Evolutionary conservation across 2,329 filamentous ascomycete genomes (phyloP).

Genomic region (Penicillium sp.): DNA sequence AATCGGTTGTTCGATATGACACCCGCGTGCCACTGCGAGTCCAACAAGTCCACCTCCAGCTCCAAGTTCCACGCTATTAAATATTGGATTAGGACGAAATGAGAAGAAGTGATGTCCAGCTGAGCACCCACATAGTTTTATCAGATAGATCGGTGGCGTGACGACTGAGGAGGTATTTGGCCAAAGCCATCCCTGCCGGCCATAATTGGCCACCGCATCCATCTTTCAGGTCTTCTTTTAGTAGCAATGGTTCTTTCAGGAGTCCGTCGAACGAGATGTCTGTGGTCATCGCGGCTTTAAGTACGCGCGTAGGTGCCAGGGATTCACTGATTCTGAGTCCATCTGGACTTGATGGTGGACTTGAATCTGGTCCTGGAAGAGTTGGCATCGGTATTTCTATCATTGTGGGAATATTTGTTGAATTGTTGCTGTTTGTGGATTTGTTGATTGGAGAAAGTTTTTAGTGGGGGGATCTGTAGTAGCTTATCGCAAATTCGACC

Average conservation of each 20-base stretch:
- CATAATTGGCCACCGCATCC: constrained; percentile 93
- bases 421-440: neutral
- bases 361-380: neutral
- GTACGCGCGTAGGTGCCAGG: constrained; percentile 53
- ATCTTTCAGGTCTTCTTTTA: constrained; percentile 80
- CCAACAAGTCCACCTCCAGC: constrained; percentile 86
- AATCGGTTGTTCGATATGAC: constrained; percentile 55
- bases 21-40: constrained; percentile 58
- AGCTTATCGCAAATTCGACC: constrained; percentile 6
- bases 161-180: constrained; percentile 78
- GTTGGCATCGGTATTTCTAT: constrained; percentile 11
- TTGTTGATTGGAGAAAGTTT: neutral
- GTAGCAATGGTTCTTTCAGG: constrained; percentile 64
- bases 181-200: constrained; percentile 87
- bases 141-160: constrained; percentile 61
- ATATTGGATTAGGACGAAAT: constrained; percentile 1
- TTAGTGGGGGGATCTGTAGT: constrained; percentile 3
- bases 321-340: constrained; percentile 52
- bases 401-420: constrained; percentile 1
- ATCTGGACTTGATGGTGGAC: constrained; percentile 28
- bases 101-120: neutral
- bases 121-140: constrained; percentile 68
- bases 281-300: constrained; percentile 53
- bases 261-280: constrained; percentile 68
- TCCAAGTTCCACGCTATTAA: constrained; percentile 76